Evolutionary conservation across 257 asterid genomes (phyloP), one percentile per base, ranked within the genome.

Genomic region (Solanum bulbocastanum): DNA sequence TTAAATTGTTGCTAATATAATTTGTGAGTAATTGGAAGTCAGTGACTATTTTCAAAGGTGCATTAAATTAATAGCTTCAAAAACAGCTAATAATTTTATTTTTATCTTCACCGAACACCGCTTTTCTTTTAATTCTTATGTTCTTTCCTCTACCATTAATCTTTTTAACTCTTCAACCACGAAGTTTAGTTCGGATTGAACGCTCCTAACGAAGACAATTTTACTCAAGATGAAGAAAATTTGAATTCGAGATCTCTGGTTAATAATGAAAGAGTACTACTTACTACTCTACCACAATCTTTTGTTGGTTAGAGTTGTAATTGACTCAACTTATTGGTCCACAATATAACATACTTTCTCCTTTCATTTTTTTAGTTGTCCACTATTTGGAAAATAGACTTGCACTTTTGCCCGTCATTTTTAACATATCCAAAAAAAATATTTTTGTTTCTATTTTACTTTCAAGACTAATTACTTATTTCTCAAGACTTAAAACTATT

Each of bases 61-160:
- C 66, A 46, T 81, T 81, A 81, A 81, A n/a, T 81, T 81, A 23
- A 78, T 81, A 79, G 66, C 85, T 79, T 44, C 66, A 79, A 44
- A 79, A 20, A 25, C 66, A 46, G 40, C 27, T 79, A 79, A 30
- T 42, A 42, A 25, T 8, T 79, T 44, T 35, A 73, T 18, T 15
- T 56, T 42, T 27, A 8, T 44, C 7, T 79, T 79, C 66, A 44
- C 66, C 66, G 84, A 79, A 44, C 85, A 44, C 85, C 85, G 85
- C 18, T 46, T 46, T 69, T 44, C 85, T 79, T 44, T 15, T 46
- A 25, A 42, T 78, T 44, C 66, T n/a, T 40, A 44, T 30, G 25
- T 79, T 62, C 85, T 79, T 27, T 79, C n/a, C 6, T 79, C 66
- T 79, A 25, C 39, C 65, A 16, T 52, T 52, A 18, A 52, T 18